Evolutionary conservation across 1,139 yeast species (phyloP), one percentile per base, ranked within the genome.

Genomic region (Yamadazyma dendronema): DNA sequence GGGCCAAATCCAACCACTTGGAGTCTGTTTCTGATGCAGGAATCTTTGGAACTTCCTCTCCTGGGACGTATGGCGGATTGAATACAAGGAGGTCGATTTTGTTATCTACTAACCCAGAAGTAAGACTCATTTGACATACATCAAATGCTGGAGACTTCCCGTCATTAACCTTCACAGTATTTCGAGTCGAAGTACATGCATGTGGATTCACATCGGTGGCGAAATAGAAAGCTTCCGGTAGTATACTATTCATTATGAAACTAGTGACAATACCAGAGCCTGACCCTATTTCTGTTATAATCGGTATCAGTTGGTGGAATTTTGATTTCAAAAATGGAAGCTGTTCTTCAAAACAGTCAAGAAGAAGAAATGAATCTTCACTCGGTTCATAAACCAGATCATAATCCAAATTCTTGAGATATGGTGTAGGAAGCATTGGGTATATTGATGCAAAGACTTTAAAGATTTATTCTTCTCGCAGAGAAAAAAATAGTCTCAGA

Each of bases 51-150:
- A 77, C 74, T 3, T 62, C 65, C 40, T 79, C 87, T 3, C 92
- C 87, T 0, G 98, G 97, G 1, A 92, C 98, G 55, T 92, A 92
- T 0, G 98, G 98, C 2, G 98, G 97, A 52, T 92, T 92, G 62
- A 90, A 92, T 1, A 92, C 69, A 17, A 92, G 62, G 2, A 89
- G 43, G 53, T 92, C 97, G 1, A 88, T 70, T 2, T 62, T 38
- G 1, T 66, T 48, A 0, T 54, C 53, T n/a, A 74, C 55, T 8
- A 89, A 43, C 2, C 75, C 68, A 2, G 70, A 50, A 0, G 84
- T 72, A 27, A 89, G 61, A 52, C 75, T 75, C 61, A 79, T 73
- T 44, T 84, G 83, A 3, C 84, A 47, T 0, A 77, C 57, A 34
- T 87, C 96, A 17, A 83, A 51, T 5, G 14, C 13, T 6, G 12